Evolutionary conservation across 225 moss, liverwort and hornwort genomes (phyloP).

Genomic region (Straminergon stramineum): DNA sequence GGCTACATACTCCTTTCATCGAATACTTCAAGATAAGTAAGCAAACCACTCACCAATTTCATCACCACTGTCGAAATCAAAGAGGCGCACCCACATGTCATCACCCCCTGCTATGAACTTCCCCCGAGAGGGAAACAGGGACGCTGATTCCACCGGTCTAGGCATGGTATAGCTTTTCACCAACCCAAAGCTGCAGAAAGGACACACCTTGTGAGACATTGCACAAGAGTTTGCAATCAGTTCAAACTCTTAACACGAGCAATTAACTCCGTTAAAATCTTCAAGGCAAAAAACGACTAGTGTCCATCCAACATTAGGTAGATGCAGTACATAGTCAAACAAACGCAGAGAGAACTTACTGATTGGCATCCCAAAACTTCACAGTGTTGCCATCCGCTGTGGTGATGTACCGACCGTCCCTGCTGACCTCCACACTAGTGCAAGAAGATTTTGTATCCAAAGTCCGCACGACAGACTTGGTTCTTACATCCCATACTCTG

Average conservation of each 20-base stretch:
- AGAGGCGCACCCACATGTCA: conserved; percentile 99
- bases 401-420: conserved; percentile 90
- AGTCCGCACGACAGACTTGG: conserved; percentile 72
- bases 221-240: not conserved
- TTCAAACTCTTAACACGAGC: not conserved
- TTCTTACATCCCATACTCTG: conserved; percentile 98
- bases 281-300: not conserved
- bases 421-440: conserved; percentile 97
- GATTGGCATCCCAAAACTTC: conserved; percentile 99
- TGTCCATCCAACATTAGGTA: not conserved
- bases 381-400: conserved; percentile 96
- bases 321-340: not conserved
- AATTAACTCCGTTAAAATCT: not conserved
- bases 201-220: not conserved
- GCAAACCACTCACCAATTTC: conserved; percentile 67
- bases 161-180: conserved; percentile 98
- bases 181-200: conserved; percentile 71
- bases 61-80: conserved; percentile 88
- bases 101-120: conserved; percentile 98
- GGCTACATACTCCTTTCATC: not conserved
- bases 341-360: conserved; percentile 41
- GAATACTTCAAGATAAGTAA: not conserved
- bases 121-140: conserved; percentile 77
- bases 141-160: conserved; percentile 95
- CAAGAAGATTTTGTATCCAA: conserved; percentile 93